Conservation (phyloP, 2,329 filamentous ascomycete genomes). For the Lachnum nothofagi region DNA sequence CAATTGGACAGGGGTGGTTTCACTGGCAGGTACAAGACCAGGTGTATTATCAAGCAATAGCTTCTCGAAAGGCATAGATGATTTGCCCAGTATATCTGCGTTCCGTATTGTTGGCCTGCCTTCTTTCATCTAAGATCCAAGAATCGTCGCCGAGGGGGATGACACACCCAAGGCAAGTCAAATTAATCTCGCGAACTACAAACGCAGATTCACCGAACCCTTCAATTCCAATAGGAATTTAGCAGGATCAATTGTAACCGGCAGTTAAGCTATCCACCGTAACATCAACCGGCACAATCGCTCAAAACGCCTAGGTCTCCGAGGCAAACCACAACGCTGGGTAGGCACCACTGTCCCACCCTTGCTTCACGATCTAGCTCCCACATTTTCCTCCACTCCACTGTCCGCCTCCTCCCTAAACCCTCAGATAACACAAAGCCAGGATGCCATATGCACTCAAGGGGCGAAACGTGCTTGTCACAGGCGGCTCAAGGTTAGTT, state of each 20-base stretch:
- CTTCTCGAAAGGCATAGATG: conserved; percentile 31
- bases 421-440: not conserved
- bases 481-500: conserved; percentile 56
- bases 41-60: conserved; percentile 28
- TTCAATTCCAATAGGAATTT: too few species aligned
- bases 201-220: not conserved
- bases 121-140: not conserved
- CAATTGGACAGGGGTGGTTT: conserved; percentile 13
- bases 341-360: not conserved
- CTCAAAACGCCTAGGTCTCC: not conserved
- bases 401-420: not conserved
- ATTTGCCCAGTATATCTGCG: conserved; percentile 28
- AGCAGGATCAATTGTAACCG: too few species aligned
- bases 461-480: conserved; percentile 58
- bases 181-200: not conserved
- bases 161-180: not conserved
- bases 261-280: too few species aligned
- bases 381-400: not conserved
- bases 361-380: not conserved
- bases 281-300: not conserved
- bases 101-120: not conserved
- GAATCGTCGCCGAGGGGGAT: too few species aligned
- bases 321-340: not conserved
- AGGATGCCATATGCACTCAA: conserved; percentile 59
- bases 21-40: conserved; percentile 25